Conservation (phyloP, 208 protist species). For the Leishmania guyanensis region DNA sequence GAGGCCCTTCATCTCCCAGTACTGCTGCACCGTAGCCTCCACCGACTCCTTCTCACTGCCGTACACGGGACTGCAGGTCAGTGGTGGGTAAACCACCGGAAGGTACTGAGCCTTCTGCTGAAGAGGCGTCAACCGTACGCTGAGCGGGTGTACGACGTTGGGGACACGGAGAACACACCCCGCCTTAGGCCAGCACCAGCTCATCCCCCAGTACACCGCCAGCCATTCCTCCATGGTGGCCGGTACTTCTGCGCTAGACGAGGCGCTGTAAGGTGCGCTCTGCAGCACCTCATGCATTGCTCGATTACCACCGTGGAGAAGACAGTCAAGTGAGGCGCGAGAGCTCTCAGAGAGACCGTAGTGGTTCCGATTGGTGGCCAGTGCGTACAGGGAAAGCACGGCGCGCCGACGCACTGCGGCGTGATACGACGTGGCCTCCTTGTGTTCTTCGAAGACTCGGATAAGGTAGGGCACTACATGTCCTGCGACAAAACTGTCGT, state of each 20-base stretch:
- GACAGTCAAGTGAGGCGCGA: slow-evolving; percentile 40
- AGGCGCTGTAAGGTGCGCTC: slow-evolving; percentile 14
- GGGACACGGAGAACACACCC: slow-evolving; percentile 69
- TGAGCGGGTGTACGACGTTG: slow-evolving; percentile 30
- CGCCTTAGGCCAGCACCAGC: slow-evolving; percentile 77
- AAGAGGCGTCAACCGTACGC: slow-evolving; percentile 13
- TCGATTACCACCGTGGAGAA: slow-evolving; percentile 43
- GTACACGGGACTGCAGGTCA: slow-evolving; percentile 54
- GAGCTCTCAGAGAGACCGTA: slow-evolving; percentile 58
- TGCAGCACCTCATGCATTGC: slow-evolving; percentile 47
- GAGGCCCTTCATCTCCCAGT: slow-evolving; percentile 76
- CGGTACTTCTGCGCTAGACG: slow-evolving; percentile 2
- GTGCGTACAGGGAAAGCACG: slow-evolving; percentile 54
- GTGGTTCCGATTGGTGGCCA: slow-evolving; percentile 69
- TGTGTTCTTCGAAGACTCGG: slow-evolving; percentile 50
- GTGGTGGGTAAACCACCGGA: slow-evolving; percentile 77
- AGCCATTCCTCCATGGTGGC: slow-evolving; percentile 48
- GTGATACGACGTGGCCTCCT: slow-evolving; percentile 40
- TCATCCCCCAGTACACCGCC: slow-evolving; percentile 63
- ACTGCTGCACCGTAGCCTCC: slow-evolving; percentile 70
- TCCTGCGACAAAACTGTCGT: slow-evolving; percentile 65
- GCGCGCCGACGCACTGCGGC: slow-evolving; percentile 52
- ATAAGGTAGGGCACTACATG: slow-evolving; percentile 78
- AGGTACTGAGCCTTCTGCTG: slow-evolving; percentile 43
- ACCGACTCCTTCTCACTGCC: slow-evolving; percentile 61